Base-by-base conservation (phyloP, 1,139 yeast genomes). In the Pichia sp. region DNA sequence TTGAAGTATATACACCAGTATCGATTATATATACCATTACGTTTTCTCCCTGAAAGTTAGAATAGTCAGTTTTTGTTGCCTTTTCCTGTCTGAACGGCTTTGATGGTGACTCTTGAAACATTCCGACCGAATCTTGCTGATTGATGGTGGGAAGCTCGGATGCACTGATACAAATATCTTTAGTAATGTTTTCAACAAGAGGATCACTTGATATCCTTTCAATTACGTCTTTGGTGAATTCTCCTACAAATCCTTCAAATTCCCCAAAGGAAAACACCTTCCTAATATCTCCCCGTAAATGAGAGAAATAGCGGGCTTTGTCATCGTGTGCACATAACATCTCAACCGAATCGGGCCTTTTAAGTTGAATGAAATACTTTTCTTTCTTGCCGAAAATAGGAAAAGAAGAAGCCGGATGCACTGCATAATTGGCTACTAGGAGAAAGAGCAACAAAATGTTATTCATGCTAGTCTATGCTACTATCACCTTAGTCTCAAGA, bases 1-100 rank as follows among this genome's bases (percentile, higher is more conserved):
- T 77, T 0, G 60, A 63, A 3, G 65, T 59, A 46, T 62, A 66
- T 11, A 77, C 64, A 0, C 82, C 82, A 1, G 95, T 82, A 60
- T 88, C 97, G 39, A 87, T 66, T n/a, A 88, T 77, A 60, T 86
- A 88, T 0, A 79, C 95, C 52, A 72, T 74, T 0, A 85, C 84
- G 16, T 72, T 77, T 7, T 62, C 54, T 0, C 88, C 79, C 47
- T 65, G 61, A 29, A 62, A 64, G 11, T 68, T 68, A 16, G 58
- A 61, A 16, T 71, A 69, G 42, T 40, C 57, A 45, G 43, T 48
- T 1, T 43, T 41, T 11, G 60, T 57, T 0, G 59, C 53, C 3
- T 48, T 55, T 6, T 54, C 53, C 41, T 58, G 62, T 16, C 23
- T 16, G 23, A 16, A 16, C 23, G 23, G 23, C 23, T 16, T 16